A percentile compares a stretch with the other conserved stretches of the same genome.
phyloP scores from a whole-genome alignment of 108 stramenopile genomes.

The Seminavis robusta region DNA sequence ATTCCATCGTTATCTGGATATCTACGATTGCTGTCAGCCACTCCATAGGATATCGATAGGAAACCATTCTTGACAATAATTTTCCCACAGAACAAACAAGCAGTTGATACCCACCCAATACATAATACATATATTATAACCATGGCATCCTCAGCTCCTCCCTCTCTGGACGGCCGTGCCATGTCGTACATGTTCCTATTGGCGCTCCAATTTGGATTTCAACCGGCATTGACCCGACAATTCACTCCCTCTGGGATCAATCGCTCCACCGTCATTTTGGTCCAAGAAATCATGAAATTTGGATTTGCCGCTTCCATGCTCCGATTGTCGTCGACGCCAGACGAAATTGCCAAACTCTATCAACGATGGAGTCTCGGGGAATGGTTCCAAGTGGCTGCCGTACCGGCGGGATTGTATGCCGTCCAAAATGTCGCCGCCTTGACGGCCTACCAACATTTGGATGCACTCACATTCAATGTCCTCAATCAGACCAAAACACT shows the following conservation, averaged over 20 bases:
- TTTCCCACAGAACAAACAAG: slow-evolving; percentile 2
- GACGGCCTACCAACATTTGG: slow-evolving; percentile 87
- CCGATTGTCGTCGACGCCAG: too few relatives aligned
- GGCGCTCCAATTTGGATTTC: slow-evolving; percentile 88
- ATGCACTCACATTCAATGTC: slow-evolving; percentile 92
- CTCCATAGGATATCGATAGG: not conserved
- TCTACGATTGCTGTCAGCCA: not conserved
- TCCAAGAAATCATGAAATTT: slow-evolving; percentile 67
- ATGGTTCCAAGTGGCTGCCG: slow-evolving; percentile 64
- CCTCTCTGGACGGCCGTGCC: slow-evolving; percentile 24
- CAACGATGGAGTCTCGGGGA: slow-evolving; percentile 55
- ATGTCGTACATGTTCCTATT: slow-evolving; percentile 66
- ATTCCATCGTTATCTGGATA: too few relatives aligned
- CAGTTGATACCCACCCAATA: not conserved
- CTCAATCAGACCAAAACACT: slow-evolving; percentile 96
- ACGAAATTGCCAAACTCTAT: too few relatives aligned
- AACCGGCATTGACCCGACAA: slow-evolving; percentile 75
- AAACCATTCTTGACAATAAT: slow-evolving; percentile 2
- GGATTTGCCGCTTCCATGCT: slow-evolving; percentile 47
- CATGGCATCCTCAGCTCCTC: slow-evolving; percentile 5
- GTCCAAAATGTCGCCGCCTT: slow-evolving; percentile 89
- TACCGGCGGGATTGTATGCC: slow-evolving; percentile 89
- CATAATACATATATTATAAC: not conserved
- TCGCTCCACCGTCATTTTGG: slow-evolving; percentile 76
- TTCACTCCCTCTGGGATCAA: slow-evolving; percentile 63